These are phyloP conservation scores for Phytophthora tubulina DNA, from an alignment of 352 stramenopile genomes.

Conservation along the genomic window DNA sequence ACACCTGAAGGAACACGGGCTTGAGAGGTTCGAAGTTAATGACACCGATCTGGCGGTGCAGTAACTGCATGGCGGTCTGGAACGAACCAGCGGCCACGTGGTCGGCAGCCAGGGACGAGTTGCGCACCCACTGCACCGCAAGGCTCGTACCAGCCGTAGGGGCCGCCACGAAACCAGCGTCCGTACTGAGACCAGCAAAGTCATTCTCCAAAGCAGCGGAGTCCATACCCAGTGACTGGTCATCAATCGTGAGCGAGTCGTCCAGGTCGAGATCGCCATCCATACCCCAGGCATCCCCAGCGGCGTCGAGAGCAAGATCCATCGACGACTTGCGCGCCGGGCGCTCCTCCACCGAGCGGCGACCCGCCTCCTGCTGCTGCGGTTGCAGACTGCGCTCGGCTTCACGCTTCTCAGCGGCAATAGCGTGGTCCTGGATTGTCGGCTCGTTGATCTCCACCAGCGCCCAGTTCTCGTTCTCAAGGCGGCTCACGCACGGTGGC, in stretches of 20 bases:
- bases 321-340: slow-evolving; percentile 70
- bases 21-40: slow-evolving; percentile 98
- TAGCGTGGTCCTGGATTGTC: slow-evolving; percentile 85
- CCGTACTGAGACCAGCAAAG: slow-evolving; percentile 51
- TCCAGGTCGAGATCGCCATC: slow-evolving; percentile 91
- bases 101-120: slow-evolving; percentile 97
- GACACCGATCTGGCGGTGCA: slow-evolving; percentile 99
- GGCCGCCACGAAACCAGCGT: slow-evolving; percentile 89
- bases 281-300: slow-evolving; percentile 79
- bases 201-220: slow-evolving; percentile 63
- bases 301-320: slow-evolving; percentile 78
- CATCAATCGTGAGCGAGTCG: slow-evolving; percentile 71
- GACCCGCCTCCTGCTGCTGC: slow-evolving; percentile 46
- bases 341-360: slow-evolving; percentile 55
- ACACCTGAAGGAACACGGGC: slow-evolving; percentile 88
- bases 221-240: slow-evolving; percentile 52
- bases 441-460: slow-evolving; percentile 95
- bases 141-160: slow-evolving; percentile 91
- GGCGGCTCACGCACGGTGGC: slow-evolving; percentile 92
- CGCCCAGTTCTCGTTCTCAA: slow-evolving; percentile 98
- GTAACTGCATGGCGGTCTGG: slow-evolving; percentile 97
- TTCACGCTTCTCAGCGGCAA: slow-evolving; percentile 84
- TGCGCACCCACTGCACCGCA: slow-evolving; percentile 94
- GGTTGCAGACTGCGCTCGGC: slow-evolving; percentile 75
- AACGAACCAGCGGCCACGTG: slow-evolving; percentile 97